These are phyloP conservation scores for Penicillium daleae DNA, from an alignment of 495 filamentous ascomycete genomes.

Conservation along the genomic window DNA sequence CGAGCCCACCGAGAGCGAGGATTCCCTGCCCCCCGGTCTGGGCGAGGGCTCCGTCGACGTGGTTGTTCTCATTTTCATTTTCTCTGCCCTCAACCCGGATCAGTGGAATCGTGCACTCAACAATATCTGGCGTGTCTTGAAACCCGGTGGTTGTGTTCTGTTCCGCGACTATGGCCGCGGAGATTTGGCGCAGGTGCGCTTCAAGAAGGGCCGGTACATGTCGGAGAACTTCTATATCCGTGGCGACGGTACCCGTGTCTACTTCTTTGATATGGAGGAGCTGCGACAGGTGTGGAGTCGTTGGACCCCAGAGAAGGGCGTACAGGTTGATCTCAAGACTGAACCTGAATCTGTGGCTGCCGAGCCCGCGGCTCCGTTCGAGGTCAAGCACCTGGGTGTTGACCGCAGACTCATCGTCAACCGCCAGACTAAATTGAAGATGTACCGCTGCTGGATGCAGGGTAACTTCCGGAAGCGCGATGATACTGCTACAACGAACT, in stretches of 20 bases:
- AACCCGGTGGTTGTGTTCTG: constrained; percentile 84
- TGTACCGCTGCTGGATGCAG: constrained; percentile 98
- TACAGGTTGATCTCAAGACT: constrained; percentile 27
- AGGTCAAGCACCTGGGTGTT: constrained; percentile 74
- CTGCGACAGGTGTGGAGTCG: constrained; percentile 77
- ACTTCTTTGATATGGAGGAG: constrained; percentile 92
- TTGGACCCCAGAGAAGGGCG: constrained; percentile 45
- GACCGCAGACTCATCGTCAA: constrained; percentile 92
- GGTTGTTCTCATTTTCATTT: constrained; percentile 93
- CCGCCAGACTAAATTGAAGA: constrained; percentile 85
- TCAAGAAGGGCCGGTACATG: constrained; percentile 90
- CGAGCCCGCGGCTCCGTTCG: constrained; percentile 51
- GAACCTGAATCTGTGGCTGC: constrained; percentile 16
- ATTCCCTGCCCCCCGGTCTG: constrained; percentile 72
- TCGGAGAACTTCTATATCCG: constrained; percentile 96
- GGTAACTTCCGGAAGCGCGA: constrained; percentile 78
- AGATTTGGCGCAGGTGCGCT: constrained; percentile 93
- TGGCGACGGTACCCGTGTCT: constrained; percentile 94
- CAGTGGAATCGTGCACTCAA: constrained; percentile 84
- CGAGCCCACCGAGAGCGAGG: constrained; percentile 41
- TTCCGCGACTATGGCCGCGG: constrained; percentile 96
- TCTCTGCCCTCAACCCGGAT: constrained; percentile 82
- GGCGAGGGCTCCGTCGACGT: constrained; percentile 78
- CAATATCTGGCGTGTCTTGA: constrained; percentile 81
- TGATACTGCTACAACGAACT: constrained; percentile 10